Conservation (phyloP, 495 filamentous ascomycete genomes). For the Aspergillus egyptiacus region DNA sequence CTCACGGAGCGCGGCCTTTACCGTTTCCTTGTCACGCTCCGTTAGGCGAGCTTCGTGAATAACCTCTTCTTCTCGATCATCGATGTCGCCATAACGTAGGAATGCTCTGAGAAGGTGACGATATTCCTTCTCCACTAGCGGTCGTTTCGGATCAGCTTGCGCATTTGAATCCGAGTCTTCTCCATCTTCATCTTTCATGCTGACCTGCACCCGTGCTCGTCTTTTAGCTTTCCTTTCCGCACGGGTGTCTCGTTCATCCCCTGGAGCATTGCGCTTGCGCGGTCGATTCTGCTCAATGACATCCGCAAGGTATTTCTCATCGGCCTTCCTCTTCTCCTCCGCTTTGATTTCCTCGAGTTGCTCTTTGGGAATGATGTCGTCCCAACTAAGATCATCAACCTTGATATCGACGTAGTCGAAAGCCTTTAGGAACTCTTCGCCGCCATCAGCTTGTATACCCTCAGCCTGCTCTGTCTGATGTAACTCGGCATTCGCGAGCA, state of each 20-base stretch:
- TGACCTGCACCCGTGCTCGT: slow-evolving; percentile 69
- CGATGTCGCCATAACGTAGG: slow-evolving; percentile 80
- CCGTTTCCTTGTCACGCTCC: slow-evolving; percentile 69
- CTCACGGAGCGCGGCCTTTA: slow-evolving; percentile 64
- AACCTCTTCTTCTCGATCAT: slow-evolving; percentile 78
- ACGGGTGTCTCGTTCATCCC: slow-evolving; percentile 61
- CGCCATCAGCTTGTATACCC: slow-evolving; percentile 84
- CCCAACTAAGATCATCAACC: slow-evolving; percentile 88
- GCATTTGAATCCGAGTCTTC: slow-evolving; percentile 53
- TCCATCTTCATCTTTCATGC: slow-evolving; percentile 53
- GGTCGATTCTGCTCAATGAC: slow-evolving; percentile 82
- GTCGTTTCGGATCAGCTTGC: slow-evolving; percentile 72
- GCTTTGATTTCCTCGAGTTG: slow-evolving; percentile 81
- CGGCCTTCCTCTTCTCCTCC: slow-evolving; percentile 75
- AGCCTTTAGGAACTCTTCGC: slow-evolving; percentile 85
- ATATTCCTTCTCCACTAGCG: slow-evolving; percentile 83
- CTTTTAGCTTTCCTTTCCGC: slow-evolving; percentile 92
- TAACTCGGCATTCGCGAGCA: slow-evolving; percentile 91
- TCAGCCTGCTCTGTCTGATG: slow-evolving; percentile 89
- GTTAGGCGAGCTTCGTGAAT: slow-evolving; percentile 76
- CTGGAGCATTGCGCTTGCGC: slow-evolving; percentile 68
- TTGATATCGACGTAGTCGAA: slow-evolving; percentile 91
- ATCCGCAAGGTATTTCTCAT: slow-evolving; percentile 75
- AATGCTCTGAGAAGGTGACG: slow-evolving; percentile 84
- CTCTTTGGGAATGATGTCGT: slow-evolving; percentile 95